Conservation (phyloP, 2,329 filamentous ascomycete species). For the Monosporascus sp. region DNA sequence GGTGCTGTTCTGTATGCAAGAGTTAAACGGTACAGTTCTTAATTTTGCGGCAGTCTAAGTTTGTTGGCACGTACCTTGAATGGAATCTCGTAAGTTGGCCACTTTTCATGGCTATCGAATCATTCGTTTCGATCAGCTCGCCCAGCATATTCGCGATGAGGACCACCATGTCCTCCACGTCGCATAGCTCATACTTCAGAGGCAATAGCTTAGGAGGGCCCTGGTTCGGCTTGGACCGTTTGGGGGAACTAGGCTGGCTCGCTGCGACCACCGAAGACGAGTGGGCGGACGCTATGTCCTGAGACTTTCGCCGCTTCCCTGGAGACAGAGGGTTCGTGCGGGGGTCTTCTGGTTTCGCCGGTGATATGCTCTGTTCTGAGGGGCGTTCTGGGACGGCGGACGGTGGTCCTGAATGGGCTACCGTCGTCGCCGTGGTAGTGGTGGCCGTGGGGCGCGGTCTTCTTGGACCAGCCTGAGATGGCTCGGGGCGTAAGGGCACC, state of each 20-base stretch:
- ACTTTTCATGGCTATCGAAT: slow-evolving; percentile 76
- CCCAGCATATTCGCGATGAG: slow-evolving; percentile 93
- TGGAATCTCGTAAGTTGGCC: slow-evolving; percentile 91
- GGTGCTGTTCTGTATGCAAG: slow-evolving; percentile 53
- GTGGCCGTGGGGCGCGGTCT: slow-evolving; percentile 15
- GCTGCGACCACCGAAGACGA: slow-evolving; percentile 21
- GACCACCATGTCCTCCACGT: slow-evolving; percentile 79
- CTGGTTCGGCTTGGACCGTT: slow-evolving; percentile 47
- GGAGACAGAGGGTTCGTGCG: slow-evolving; percentile 25
- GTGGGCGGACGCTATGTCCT: slow-evolving; percentile 27
- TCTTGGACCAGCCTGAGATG: slow-evolving; percentile 21
- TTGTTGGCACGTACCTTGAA: slow-evolving; percentile 58
- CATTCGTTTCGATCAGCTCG: slow-evolving; percentile 90
- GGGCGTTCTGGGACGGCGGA: slow-evolving; percentile 17
- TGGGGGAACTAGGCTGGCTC: slow-evolving; percentile 36
- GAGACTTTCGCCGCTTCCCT: slow-evolving; percentile 40
- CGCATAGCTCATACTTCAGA: slow-evolving; percentile 71
- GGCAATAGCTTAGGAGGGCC: slow-evolving; percentile 58
- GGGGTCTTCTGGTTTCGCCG: slow-evolving; percentile 9
- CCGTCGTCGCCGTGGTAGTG: slow-evolving; percentile 7
- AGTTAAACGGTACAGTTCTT: slow-evolving; percentile 5
- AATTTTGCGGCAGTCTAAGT: neutral
- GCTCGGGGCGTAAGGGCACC: slow-evolving; percentile 25
- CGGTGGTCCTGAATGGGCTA: slow-evolving; percentile 9
- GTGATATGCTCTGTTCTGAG: slow-evolving; percentile 18